Conservation (phyloP, 2,329 filamentous ascomycete genomes). For the Fusarium solani-melongenae region DNA sequence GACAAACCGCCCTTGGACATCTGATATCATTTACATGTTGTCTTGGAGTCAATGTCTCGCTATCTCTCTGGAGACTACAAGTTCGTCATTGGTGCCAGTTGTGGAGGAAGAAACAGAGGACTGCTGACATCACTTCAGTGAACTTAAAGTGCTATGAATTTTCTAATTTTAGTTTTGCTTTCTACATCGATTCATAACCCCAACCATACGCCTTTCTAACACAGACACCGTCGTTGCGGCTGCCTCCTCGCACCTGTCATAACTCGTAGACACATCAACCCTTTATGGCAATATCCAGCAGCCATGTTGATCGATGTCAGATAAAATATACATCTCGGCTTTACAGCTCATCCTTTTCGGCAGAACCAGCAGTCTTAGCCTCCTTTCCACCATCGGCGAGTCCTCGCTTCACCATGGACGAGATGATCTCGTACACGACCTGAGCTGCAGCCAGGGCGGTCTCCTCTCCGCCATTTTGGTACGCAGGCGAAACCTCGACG, state of each 20-base stretch:
- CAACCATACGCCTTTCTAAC: background rate
- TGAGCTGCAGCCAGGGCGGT: slow-evolving; percentile 87
- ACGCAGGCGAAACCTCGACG: slow-evolving; percentile 85
- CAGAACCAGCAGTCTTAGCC: slow-evolving; percentile 34
- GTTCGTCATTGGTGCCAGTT: background rate
- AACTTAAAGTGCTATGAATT: background rate
- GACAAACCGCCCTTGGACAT: background rate
- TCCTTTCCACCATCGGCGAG: slow-evolving; percentile 52
- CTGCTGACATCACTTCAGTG: background rate
- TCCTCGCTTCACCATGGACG: slow-evolving; percentile 73
- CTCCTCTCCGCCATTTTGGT: slow-evolving; percentile 82
- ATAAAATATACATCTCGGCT: background rate
- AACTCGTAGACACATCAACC: slow-evolving; percentile 14
- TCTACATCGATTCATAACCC: background rate
- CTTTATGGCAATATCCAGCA: background rate
- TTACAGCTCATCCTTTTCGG: slow-evolving; percentile 52
- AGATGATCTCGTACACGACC: slow-evolving; percentile 87
- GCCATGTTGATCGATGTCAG: background rate
- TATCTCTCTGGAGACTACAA: background rate
- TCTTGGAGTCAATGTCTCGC: background rate
- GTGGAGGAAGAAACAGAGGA: background rate
- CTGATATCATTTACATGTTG: background rate
- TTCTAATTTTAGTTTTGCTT: background rate
- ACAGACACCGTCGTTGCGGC: background rate
- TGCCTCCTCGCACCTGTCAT: background rate